Base-by-base conservation (phyloP, 345 rosid species). In the Ceriops tagal region DNA sequence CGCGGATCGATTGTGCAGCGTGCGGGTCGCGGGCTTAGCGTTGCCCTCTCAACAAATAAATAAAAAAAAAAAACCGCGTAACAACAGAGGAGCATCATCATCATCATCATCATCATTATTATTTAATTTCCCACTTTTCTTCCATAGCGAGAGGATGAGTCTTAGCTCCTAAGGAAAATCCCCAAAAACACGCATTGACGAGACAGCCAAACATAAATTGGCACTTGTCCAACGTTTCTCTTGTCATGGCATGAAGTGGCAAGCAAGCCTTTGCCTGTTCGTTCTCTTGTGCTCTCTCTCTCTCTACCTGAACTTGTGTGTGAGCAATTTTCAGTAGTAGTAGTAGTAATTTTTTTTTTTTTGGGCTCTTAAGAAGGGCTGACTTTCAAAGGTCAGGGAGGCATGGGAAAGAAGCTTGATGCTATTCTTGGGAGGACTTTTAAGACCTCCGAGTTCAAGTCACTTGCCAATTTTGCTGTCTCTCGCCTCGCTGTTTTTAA, bases 321-420 rank as follows among this genome's bases (percentile, higher is more conserved):
- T 3, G 18, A 43, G 16, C 49, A 43, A 43, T 43, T 43, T 43
- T 43, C 0, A 37, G 15, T 10, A 9, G 13, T 8, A 24, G 1
- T 24, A 24, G 6, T 32, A 5, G n/a, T n/a, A n/a, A n/a, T 32
- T 32, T 32, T 32, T 34, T 34, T 34, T 7, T 7, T 2, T 11
- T 39, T 10, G 10, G 15, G 46, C 46, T 39, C 46, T 39, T 2
- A 39, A 9, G 46, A 13, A 43, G 49, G 18, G 49, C 18, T 43
- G 18, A 43, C 1, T 43, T 43, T 13, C 49, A 43, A 11, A 43
- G 49, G 53, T 46, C 28, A 27, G n/a, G 24, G 56, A 22, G 13
- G 46, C 5, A 93, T 93, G 98, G 96, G 96, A 43, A 91, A 81
- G 88, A 91, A 81, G 74, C 85, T 91, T 1, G 92, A 88, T 76